Percentiles rank a stretch among this genome's conserved stretches.
These are phyloP conservation scores for Yamadazyma akitaensis DNA, from an alignment of 805 yeast species.

Conservation along the genomic window DNA sequence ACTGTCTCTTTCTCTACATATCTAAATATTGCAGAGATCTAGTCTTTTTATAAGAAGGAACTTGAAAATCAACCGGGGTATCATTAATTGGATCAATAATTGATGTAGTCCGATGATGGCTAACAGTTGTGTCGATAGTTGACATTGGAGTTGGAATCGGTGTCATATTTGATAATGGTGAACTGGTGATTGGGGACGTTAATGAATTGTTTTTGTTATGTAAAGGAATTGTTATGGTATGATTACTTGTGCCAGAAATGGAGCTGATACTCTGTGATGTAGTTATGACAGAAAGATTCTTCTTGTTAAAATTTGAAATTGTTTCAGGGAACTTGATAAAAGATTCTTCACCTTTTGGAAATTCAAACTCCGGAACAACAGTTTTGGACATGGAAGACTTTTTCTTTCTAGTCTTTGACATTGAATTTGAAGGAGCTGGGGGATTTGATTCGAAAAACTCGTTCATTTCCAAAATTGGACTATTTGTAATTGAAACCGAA, in stretches of 20 bases:
- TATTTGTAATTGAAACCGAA: slow-evolving; percentile 21
- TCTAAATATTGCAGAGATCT: slow-evolving; percentile 6
- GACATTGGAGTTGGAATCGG: slow-evolving; percentile 29
- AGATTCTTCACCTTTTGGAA: slow-evolving; percentile 3
- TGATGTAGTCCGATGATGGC: slow-evolving; percentile 10
- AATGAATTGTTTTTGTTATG: slow-evolving; percentile 5
- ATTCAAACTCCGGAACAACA: slow-evolving; percentile 8
- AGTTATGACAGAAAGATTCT: background rate
- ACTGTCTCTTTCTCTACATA: background rate
- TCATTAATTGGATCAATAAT: slow-evolving; percentile 38
- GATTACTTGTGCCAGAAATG: background rate
- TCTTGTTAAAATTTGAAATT: slow-evolving; percentile 4
- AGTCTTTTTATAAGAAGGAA: slow-evolving; percentile 17
- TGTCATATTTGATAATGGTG: slow-evolving; percentile 33
- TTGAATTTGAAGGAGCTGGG: background rate
- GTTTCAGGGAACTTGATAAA: background rate
- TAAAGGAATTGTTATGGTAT: background rate
- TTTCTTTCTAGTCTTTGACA: slow-evolving; percentile 2
- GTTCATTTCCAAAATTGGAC: slow-evolving; percentile 20
- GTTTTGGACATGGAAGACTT: slow-evolving; percentile 3
- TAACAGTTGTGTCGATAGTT: slow-evolving; percentile 13
- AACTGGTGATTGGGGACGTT: slow-evolving; percentile 31
- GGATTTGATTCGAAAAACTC: slow-evolving; percentile 12
- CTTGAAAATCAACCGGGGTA: slow-evolving; percentile 35
- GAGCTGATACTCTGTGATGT: background rate